Evolutionary conservation across 2,329 filamentous ascomycete genomes (phyloP).

Genomic region (Pyrenochaeta sp.): DNA sequence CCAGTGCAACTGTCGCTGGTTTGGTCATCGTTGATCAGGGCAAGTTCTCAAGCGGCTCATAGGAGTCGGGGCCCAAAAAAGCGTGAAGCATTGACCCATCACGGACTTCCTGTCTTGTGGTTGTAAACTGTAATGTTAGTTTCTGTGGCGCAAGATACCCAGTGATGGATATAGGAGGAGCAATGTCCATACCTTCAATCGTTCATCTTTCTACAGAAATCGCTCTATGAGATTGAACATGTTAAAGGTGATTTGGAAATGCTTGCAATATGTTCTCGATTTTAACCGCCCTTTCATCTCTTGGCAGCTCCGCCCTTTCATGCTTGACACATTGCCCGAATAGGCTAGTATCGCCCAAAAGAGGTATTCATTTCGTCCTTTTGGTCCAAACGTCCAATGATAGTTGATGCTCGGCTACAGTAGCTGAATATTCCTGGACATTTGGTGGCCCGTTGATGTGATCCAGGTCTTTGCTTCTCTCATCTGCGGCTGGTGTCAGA

Average conservation of each 20-base stretch:
- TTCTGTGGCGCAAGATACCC: constrained; percentile 33
- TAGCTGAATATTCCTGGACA: neutral
- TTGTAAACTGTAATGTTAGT: constrained; percentile 26
- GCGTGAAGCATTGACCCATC: constrained; percentile 4
- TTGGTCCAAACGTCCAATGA: neutral
- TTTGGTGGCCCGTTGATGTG: neutral
- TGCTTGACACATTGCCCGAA: constrained; percentile 15
- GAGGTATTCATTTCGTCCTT: neutral
- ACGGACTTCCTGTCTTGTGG: constrained; percentile 10
- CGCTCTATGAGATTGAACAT: neutral
- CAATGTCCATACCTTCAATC: constrained; percentile 10
- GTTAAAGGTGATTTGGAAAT: neutral
- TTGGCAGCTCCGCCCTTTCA: constrained; percentile 17
- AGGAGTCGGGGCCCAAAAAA: constrained; percentile 10
- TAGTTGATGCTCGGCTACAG: neutral
- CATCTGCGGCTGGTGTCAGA: neutral
- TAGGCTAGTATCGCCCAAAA: constrained; percentile 6
- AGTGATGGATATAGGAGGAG: constrained; percentile 22
- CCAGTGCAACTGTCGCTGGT: constrained; percentile 66
- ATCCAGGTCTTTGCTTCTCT: neutral
- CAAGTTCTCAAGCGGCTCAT: constrained; percentile 32
- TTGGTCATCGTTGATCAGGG: constrained; percentile 64
- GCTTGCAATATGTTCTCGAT: neutral
- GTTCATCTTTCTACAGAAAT: neutral
- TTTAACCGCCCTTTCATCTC: neutral